phyloP scores from a whole-genome alignment of 768 basidiomycete species.

The Pleurotus djamor region DNA sequence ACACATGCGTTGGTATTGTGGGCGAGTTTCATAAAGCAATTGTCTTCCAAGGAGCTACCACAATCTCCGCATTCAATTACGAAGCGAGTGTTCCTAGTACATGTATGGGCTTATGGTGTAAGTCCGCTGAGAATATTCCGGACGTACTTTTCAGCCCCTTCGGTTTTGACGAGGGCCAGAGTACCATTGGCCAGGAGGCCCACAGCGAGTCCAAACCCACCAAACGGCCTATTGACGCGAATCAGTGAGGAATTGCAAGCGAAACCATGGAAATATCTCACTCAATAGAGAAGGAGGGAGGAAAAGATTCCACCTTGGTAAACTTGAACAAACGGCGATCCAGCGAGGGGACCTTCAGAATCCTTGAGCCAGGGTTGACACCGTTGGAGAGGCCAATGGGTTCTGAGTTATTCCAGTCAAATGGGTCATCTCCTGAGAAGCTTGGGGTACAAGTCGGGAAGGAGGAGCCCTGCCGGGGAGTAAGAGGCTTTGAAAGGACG shows the following conservation, averaged over 20 bases:
- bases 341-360: background rate
- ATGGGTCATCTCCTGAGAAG: background rate
- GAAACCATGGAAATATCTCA: background rate
- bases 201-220: background rate
- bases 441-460: background rate
- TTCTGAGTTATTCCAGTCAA: constrained; percentile 6
- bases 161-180: background rate
- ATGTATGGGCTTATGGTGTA: background rate
- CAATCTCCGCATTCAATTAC: constrained; percentile 4
- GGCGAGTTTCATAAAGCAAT: constrained; percentile 5
- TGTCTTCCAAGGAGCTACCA: background rate
- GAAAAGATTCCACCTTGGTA: background rate
- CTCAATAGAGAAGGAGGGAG: background rate
- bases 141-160: background rate
- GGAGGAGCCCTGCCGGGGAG: background rate
- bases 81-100: background rate
- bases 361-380: background rate
- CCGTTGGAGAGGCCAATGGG: background rate
- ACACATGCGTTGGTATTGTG: background rate
- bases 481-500: background rate
- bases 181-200: background rate
- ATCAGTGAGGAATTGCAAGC: background rate
- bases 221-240: background rate
- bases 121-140: background rate
- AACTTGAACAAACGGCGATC: background rate